These are phyloP conservation scores for Tephrocybe sp. DNA, from an alignment of 768 basidiomycete species.

Conservation along the genomic window DNA sequence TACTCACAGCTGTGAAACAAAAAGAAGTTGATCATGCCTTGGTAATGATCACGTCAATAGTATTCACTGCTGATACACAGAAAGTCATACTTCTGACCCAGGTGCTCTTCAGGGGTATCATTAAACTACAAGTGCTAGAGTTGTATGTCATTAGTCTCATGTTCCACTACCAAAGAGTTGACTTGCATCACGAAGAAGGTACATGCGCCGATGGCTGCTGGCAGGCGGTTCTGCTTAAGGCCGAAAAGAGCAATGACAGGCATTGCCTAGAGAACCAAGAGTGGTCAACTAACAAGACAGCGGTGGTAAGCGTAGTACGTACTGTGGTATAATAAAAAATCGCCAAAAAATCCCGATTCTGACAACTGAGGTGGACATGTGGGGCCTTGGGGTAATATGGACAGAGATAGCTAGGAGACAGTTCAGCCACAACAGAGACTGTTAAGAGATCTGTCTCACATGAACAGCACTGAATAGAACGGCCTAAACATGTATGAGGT, in stretches of 20 bases:
- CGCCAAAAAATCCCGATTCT: constrained; percentile 44
- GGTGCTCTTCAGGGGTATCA: constrained; percentile 35
- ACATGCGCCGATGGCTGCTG: constrained; percentile 59
- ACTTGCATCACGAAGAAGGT: constrained; percentile 55
- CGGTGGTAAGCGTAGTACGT: constrained; percentile 7
- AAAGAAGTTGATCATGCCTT: constrained; percentile 69
- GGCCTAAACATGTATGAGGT: constrained; percentile 39
- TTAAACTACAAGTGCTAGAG: constrained; percentile 34
- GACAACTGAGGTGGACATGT: constrained; percentile 31
- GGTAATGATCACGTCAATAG: constrained; percentile 4
- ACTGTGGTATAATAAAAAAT: constrained; percentile 51
- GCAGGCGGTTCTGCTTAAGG: constrained; percentile 61
- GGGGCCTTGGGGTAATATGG: constrained; percentile 33
- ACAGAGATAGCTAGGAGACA: constrained; percentile 34
- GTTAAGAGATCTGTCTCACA: constrained; percentile 33
- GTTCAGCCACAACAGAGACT: constrained; percentile 3
- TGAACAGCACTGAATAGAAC: constrained; percentile 57
- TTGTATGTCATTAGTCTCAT: neutral
- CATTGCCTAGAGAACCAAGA: constrained; percentile 32
- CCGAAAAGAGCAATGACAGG: constrained; percentile 76
- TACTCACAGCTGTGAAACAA: constrained; percentile 69
- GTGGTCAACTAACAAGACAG: constrained; percentile 2
- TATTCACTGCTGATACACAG: neutral
- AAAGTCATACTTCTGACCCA: constrained; percentile 35
- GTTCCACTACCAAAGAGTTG: neutral